Evolutionary conservation across 768 basidiomycete genomes (phyloP), one percentile per base, ranked within the genome.

Genomic region (Hericium erinaceus): DNA sequence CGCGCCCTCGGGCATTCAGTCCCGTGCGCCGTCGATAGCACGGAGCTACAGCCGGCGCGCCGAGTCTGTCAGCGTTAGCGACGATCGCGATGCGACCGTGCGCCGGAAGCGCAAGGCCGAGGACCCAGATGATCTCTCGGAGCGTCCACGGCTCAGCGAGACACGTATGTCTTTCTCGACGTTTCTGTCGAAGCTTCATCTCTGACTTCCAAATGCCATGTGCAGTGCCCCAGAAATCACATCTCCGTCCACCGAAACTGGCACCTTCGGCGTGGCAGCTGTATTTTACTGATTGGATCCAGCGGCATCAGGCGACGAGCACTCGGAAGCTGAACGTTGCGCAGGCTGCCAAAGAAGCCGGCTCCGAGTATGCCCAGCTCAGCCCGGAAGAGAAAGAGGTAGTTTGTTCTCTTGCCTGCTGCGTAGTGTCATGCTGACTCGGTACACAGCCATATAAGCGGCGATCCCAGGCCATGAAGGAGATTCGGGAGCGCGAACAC

Each of bases 251-350:
- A 18, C 93, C 93, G 51, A 93, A 94, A 74, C 80, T 93, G 64
- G 91, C 94, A 6, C 92, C 90, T 4, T 94, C 92, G 3, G 91
- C 93, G 56, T 97, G 94, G 94, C 94, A 97, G 71, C 80, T 97
- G 48, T 97, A 92, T 72, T 95, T 97, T 69, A 92, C 92, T 22
- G 92, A 95, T 68, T 94, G 90, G 84, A 93, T 97, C 61, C 88
- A 92, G 69, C 80, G 82, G 65, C 87, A 90, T 69, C 89, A 91
- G 71, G 83, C 84, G 58, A 80, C 82, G 22, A 87, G 84, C 58
- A 82, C 80, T 44, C 79, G 90, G 65, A 95, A 95, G 73, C 80
- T 95, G 39, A 95, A 97, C 70, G 92, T 97, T 57, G 94, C 94
- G 15, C 91, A 95, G 69, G 90, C 92, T 40, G 93, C 94, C 60